Conservation (phyloP, 2,329 filamentous ascomycete species). For the Cladorrhinum sp. region DNA sequence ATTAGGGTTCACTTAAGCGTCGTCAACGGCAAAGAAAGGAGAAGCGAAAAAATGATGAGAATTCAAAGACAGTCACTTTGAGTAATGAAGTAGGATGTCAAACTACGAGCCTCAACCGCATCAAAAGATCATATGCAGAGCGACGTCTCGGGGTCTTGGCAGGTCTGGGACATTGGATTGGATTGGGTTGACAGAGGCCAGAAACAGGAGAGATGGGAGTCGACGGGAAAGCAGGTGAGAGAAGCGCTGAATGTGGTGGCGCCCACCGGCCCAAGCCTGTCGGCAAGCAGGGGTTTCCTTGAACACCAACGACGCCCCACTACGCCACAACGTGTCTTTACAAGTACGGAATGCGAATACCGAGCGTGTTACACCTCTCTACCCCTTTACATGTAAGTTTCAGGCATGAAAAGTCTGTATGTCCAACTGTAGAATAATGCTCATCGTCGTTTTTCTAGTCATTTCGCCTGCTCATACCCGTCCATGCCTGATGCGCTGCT, state of each 20-base stretch:
- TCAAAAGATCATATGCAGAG: constrained; percentile 18
- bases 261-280: neutral
- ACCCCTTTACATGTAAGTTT: too few relatives aligned
- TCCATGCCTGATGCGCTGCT: too few relatives aligned
- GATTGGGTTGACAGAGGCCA: neutral
- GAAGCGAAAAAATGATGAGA: neutral
- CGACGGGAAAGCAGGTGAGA: neutral
- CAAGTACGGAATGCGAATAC: neutral
- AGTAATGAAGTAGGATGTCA: neutral
- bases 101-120: constrained; percentile 18
- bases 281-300: constrained; percentile 8
- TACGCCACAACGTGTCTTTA: constrained; percentile 17
- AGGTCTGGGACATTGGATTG: constrained; percentile 10
- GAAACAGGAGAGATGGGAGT: constrained; percentile 6
- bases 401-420: too few relatives aligned
- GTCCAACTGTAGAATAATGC: too few relatives aligned
- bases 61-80: neutral
- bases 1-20: neutral
- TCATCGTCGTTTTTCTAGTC: too few relatives aligned
- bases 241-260: constrained; percentile 8
- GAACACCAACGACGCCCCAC: constrained; percentile 8
- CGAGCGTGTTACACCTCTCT: too few relatives aligned
- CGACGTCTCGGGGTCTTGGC: constrained; percentile 20
- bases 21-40: neutral
- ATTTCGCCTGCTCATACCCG: too few relatives aligned